Conservation (phyloP, 306 rosid species). For the Comarum palustre region DNA sequence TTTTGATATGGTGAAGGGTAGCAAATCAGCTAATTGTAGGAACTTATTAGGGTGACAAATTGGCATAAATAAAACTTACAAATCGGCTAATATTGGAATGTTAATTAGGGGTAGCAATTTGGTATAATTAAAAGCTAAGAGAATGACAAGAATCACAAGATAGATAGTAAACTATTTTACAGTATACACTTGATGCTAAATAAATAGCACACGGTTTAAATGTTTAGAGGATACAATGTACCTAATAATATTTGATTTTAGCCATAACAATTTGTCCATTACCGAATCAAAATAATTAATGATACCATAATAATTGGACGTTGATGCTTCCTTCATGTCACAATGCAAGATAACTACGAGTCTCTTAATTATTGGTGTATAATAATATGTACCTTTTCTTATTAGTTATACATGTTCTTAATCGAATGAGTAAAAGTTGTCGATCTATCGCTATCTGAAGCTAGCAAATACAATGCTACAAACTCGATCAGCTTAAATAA, state of each 20-base stretch:
- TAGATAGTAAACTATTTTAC: no score
- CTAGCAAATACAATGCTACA: not conserved
- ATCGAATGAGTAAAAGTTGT: not conserved
- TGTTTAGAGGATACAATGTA: not conserved
- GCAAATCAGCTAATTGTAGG: no score
- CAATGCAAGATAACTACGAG: not conserved
- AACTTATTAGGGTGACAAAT: no score
- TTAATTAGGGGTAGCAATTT: no score
- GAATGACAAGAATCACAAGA: no score
- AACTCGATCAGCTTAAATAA: not conserved
- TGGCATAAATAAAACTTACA: no score
- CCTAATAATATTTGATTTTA: not conserved
- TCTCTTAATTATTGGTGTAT: not conserved
- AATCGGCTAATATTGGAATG: no score
- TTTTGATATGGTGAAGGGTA: no score
- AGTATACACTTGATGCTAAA: not conserved
- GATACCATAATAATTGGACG: not conserved
- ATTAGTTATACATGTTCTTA: no score
- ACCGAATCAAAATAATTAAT: not conserved
- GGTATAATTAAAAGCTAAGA: no score
- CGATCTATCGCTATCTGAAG: not conserved
- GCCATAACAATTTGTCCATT: not conserved
- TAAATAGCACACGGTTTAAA: not conserved
- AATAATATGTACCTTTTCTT: no score
- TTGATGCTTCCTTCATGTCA: slow-evolving; percentile 8